Conservation (phyloP, 2,329 filamentous ascomycete species). For the Reticulascus tulasneorum region DNA sequence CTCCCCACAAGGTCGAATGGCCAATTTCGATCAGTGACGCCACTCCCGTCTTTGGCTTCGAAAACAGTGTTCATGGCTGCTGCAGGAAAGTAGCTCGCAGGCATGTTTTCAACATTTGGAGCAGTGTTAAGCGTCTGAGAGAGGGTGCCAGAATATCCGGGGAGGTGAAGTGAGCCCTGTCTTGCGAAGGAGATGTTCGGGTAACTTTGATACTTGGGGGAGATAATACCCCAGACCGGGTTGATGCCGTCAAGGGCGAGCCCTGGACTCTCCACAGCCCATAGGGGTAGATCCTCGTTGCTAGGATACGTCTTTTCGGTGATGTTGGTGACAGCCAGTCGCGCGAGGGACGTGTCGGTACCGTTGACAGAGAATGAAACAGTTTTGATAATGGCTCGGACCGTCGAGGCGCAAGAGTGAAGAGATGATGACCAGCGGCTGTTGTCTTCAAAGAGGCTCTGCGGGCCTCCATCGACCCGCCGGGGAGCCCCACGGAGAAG, state of each 20-base stretch:
- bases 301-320: constrained; percentile 29
- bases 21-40: not conserved
- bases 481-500: constrained; percentile 34
- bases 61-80: constrained; percentile 20
- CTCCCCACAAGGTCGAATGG: constrained; percentile 8
- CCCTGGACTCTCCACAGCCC: constrained; percentile 27
- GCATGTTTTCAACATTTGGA: constrained; percentile 22
- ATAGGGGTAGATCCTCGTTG: constrained; percentile 25
- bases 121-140: not conserved
- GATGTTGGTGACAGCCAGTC: constrained; percentile 28
- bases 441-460: constrained; percentile 32
- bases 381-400: constrained; percentile 40
- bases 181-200: constrained; percentile 28
- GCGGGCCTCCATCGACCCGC: constrained; percentile 26
- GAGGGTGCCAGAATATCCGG: constrained; percentile 6
- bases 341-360: constrained; percentile 26
- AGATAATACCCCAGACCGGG: constrained; percentile 37
- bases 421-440: constrained; percentile 38
- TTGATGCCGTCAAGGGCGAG: constrained; percentile 18
- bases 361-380: constrained; percentile 39
- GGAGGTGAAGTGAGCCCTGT: constrained; percentile 11
- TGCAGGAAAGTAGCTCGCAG: constrained; percentile 26
- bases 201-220: constrained; percentile 20
- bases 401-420: constrained; percentile 37
- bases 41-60: not conserved